Conservation (phyloP, 2,329 filamentous ascomycete species). For the Alternaria hordeiaustralica region DNA sequence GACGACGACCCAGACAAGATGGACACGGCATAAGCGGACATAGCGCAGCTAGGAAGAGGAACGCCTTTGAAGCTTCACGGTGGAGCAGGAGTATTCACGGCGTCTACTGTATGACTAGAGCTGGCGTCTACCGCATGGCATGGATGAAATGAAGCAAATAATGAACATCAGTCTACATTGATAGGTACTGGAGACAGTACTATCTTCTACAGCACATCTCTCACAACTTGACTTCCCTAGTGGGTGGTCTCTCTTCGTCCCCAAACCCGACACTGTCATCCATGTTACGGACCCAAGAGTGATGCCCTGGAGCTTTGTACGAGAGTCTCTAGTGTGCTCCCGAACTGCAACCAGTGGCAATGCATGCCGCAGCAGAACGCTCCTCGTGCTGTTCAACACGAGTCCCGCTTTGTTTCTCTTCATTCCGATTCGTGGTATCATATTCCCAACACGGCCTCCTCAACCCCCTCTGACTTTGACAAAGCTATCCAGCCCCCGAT, state of each 20-base stretch:
- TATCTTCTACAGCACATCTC: neutral
- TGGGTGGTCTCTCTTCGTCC: neutral
- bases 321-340: neutral
- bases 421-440: neutral
- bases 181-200: neutral
- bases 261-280: neutral
- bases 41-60: neutral
- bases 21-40: conserved; percentile 75
- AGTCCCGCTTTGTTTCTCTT: neutral
- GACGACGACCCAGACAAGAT: conserved; percentile 76
- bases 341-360: neutral
- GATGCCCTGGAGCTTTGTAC: neutral
- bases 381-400: neutral
- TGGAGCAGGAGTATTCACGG: conserved; percentile 37
- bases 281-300: neutral
- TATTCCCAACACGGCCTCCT: neutral
- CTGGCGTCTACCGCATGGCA: conserved; percentile 24
- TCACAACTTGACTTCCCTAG: neutral
- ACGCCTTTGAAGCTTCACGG: conserved; percentile 6
- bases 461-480: conserved; percentile 62
- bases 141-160: conserved; percentile 22
- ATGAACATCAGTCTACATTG: conserved; percentile 8
- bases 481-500: conserved; percentile 81
- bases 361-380: neutral
- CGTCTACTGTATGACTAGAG: conserved; percentile 34